Evolutionary conservation across 1,284 basidiomycete species (phyloP), one percentile per base, ranked within the genome.

Genomic region (Ustilago crameri): DNA sequence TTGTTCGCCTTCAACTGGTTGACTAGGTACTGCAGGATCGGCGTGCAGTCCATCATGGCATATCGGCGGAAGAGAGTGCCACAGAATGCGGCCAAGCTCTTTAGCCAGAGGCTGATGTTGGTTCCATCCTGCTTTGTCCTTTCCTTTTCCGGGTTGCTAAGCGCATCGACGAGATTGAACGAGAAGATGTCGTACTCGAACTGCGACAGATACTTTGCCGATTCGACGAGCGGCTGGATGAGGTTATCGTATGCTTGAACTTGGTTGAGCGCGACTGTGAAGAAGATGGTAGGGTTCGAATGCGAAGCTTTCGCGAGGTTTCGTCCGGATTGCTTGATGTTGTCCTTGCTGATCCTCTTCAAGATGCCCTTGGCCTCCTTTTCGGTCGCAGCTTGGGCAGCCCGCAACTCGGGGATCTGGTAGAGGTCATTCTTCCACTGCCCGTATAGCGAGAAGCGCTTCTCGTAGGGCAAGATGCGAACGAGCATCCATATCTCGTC

Each of bases 231-330:
- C 30, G 93, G 92, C 44, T 88, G 88, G 17, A 93, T 93, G 65
- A 98, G 86, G 83, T 98, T 99, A 79, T 96, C 93, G 81, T 98
- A 99, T 18, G 93, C 90, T 89, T 95, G 95, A 60, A 98, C 91
- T 84, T 98, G 96, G 72, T 91, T 90, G 50, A 98, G 90, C 0
- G 92, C 93, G 61, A 92, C 91, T 15, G 88, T 85, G 86, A 98
- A 98, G 76, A 98, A 90, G 51, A 95, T 90, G 72, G 89, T 91
- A 2, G 96, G 96, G 81, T 98, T 96, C 14, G 92, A 91, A 81
- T 97, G 93, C 5, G 92, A 92, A 46, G 95, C 86, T 84, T 98
- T 98, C 10, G 93, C 95, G n/a, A 98, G 90, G 2, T 91, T 88
- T 18, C 94, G 91, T 18, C 93, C 91, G 14, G 62, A 93, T 85